These are phyloP conservation scores for Dittrichia graveolens DNA, from an alignment of 129 eudicot species.

Conservation along the genomic window DNA sequence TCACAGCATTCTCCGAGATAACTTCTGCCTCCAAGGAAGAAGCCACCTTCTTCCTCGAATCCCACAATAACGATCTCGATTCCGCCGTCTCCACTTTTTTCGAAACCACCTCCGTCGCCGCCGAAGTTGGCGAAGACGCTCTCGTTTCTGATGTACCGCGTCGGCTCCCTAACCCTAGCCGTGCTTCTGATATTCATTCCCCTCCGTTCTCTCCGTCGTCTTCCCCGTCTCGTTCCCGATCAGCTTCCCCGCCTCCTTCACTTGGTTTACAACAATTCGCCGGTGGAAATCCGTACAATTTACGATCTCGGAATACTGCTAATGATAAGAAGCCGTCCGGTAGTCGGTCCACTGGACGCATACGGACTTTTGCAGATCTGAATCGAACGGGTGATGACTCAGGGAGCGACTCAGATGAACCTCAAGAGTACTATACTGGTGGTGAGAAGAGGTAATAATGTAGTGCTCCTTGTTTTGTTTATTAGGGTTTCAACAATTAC, in stretches of 20 bases:
- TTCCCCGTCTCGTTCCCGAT: slow-evolving; percentile 70
- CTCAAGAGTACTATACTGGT: slow-evolving; percentile 82
- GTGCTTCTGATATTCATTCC: slow-evolving; percentile 34
- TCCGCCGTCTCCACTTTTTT: slow-evolving; percentile 75
- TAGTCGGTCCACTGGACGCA: slow-evolving; percentile 47
- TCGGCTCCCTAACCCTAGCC: slow-evolving; percentile 17
- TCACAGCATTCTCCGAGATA: slow-evolving; percentile 50
- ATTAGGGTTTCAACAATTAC: neutral
- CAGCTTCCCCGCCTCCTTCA: slow-evolving; percentile 60
- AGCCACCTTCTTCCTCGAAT: slow-evolving; percentile 69
- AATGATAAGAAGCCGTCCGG: slow-evolving; percentile 43
- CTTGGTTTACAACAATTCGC: slow-evolving; percentile 37
- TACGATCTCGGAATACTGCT: slow-evolving; percentile 47
- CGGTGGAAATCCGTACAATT: slow-evolving; percentile 45
- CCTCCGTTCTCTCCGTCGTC: slow-evolving; percentile 37
- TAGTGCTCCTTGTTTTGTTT: neutral
- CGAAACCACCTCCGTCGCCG: slow-evolving; percentile 44
- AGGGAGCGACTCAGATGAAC: slow-evolving; percentile 59
- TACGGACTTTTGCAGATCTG: slow-evolving; percentile 72
- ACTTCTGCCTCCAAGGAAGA: slow-evolving; percentile 57
- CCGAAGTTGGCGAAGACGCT: slow-evolving; percentile 25
- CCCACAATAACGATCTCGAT: slow-evolving; percentile 68
- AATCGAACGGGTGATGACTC: slow-evolving; percentile 48
- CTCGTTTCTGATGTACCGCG: neutral
- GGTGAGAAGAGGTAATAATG: slow-evolving; percentile 70